Percentiles rank a stretch among this genome's conserved stretches.
Conservation (phyloP, 169 alveolate genomes). For the Amoebophrya sp. region DNA sequence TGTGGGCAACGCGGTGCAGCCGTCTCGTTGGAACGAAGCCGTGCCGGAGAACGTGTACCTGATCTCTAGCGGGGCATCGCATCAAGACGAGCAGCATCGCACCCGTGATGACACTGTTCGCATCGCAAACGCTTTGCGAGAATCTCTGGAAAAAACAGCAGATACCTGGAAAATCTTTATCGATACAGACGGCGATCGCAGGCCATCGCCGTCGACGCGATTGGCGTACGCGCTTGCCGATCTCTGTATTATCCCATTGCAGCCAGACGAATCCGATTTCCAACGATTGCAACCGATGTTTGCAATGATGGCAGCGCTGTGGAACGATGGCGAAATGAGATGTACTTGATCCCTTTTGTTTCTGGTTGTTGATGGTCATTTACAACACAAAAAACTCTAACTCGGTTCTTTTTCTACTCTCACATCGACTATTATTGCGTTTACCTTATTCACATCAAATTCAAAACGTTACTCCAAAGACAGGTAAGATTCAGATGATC, state of each 20-base stretch:
- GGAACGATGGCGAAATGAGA: not conserved
- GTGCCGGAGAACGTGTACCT: not conserved
- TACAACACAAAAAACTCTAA: too few relatives aligned
- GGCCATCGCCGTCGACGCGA: not conserved
- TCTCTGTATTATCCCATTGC: not conserved
- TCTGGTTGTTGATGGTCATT: too few relatives aligned
- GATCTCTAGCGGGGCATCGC: not conserved
- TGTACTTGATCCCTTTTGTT: not conserved
- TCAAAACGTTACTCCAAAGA: too few relatives aligned
- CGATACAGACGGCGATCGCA: not conserved
- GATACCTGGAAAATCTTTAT: not conserved
- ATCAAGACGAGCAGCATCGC: not conserved
- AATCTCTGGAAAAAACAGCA: not conserved
- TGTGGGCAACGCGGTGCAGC: not conserved
- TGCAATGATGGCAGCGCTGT: not conserved
- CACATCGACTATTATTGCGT: too few relatives aligned
- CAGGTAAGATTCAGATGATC: constrained; percentile 7
- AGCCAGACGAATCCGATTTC: constrained; percentile 2
- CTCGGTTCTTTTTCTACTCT: too few relatives aligned
- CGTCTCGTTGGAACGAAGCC: not conserved
- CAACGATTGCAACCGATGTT: not conserved
- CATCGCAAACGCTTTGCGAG: not conserved
- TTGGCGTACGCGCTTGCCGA: constrained; percentile 15
- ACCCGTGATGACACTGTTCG: not conserved
- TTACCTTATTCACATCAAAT: too few relatives aligned